Evolutionary conservation across 176 grass and related monocot genomes (phyloP).

Genomic region (Stipa capillata): DNA sequence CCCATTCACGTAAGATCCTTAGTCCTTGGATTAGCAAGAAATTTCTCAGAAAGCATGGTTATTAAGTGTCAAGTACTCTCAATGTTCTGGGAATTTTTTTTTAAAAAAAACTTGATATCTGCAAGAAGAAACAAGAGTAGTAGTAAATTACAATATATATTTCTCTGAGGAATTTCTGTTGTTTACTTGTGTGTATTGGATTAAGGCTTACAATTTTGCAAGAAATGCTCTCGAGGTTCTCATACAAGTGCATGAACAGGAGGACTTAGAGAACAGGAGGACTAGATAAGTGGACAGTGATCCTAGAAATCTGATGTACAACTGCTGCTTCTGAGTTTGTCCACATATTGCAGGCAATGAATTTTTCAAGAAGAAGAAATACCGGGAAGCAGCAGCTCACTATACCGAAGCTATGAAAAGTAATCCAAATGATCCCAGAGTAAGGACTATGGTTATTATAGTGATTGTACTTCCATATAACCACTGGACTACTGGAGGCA

Average conservation of each 20-base stretch:
- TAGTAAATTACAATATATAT: not conserved
- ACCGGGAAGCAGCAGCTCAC: conserved; percentile 40
- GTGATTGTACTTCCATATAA: not conserved
- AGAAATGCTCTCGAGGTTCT: not conserved
- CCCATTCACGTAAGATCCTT: not conserved
- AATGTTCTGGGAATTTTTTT: not conserved
- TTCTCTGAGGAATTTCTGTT: not conserved
- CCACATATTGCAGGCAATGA: conserved; percentile 31
- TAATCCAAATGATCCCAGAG: conserved; percentile 50
- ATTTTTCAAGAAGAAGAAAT: conserved; percentile 39
- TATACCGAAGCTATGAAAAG: conserved; percentile 46
- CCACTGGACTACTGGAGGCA: not conserved
- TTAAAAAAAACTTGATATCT: not conserved
- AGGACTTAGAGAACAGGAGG: not conserved
- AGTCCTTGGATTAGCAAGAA: not conserved
- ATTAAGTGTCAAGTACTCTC: not conserved
- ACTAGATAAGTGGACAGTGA: not conserved
- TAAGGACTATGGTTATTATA: conserved; percentile 13
- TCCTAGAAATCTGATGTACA: not conserved
- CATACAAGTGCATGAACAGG: not conserved
- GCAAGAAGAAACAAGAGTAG: not conserved
- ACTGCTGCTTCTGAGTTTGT: not conserved
- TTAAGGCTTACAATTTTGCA: not conserved
- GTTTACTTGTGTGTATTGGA: not conserved
- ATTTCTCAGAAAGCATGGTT: not conserved